phyloP scores from a whole-genome alignment of 345 rosid species.

The Excoecaria cochinchinensis region DNA sequence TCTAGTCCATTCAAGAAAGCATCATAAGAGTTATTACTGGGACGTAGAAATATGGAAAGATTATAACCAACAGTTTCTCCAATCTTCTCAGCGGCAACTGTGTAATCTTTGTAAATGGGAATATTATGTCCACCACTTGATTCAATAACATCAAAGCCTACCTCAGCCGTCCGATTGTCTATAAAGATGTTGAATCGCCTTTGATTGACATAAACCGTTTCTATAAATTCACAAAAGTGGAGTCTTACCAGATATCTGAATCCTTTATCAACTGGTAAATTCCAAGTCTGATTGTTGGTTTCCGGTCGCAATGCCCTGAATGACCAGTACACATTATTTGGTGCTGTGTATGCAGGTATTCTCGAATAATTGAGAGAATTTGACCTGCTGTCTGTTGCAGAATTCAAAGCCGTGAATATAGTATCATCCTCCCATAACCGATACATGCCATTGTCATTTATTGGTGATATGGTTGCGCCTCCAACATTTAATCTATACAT shows the following conservation, averaged over 20 bases:
- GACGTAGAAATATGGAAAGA: not conserved
- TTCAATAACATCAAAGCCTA: slow-evolving; percentile 14
- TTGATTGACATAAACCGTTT: not conserved
- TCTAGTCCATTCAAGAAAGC: slow-evolving; percentile 14
- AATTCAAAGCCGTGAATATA: not conserved
- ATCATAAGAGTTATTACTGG: not conserved
- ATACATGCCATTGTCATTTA: slow-evolving; percentile 5
- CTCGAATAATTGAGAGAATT: not conserved
- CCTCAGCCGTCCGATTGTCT: slow-evolving; percentile 10
- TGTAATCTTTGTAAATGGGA: slow-evolving; percentile 16
- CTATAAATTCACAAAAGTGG: slow-evolving; percentile 18
- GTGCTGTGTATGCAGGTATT: not conserved
- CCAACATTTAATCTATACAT: slow-evolving; percentile 9
- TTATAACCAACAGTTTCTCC: not conserved
- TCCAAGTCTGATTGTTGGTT: slow-evolving; percentile 3
- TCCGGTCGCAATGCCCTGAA: not conserved
- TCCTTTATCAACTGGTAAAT: not conserved
- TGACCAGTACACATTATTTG: not conserved
- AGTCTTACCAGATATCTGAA: slow-evolving; percentile 13
- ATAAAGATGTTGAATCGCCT: slow-evolving; percentile 5
- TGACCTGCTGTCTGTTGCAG: not conserved
- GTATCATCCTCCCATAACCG: not conserved
- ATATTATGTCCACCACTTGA: slow-evolving; percentile 1
- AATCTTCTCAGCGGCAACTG: not conserved
- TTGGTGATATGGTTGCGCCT: not conserved